Conservation (phyloP, 345 rosid species). For the Raphanus raphanistrum region DNA sequence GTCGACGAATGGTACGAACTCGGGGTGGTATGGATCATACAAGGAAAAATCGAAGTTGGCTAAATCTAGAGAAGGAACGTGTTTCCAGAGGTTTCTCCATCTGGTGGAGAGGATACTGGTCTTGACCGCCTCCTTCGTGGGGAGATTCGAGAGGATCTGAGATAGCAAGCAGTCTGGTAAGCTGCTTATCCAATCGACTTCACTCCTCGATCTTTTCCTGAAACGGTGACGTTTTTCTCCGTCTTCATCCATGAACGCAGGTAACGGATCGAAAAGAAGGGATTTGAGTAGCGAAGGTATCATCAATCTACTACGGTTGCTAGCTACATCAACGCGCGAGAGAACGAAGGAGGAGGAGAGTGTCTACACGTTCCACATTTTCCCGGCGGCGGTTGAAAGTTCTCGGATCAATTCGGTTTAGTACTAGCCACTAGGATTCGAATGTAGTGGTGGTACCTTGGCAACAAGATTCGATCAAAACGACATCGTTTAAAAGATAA, state of each 20-base stretch:
- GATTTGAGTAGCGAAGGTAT: no score
- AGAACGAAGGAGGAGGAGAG: no score
- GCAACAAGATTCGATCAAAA: no score
- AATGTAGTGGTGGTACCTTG: no score
- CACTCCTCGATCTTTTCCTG: neutral
- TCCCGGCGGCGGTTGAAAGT: no score
- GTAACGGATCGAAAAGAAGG: no score
- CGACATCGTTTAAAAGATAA: neutral
- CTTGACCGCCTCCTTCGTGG: conserved; percentile 15
- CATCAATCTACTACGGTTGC: no score
- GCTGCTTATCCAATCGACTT: conserved; percentile 11
- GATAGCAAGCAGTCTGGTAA: conserved; percentile 15
- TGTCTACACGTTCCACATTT: no score
- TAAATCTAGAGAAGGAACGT: conserved; percentile 1
- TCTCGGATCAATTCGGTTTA: no score
- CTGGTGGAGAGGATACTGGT: conserved; percentile 10
- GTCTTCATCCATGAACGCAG: conserved; percentile 12
- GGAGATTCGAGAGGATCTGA: neutral
- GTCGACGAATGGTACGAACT: neutral
- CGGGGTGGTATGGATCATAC: neutral
- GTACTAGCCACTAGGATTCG: no score
- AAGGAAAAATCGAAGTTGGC: neutral
- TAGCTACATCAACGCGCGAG: no score
- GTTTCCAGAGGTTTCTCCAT: conserved; percentile 21
- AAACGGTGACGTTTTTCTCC: neutral